A percentile compares a stretch with the other conserved stretches of the same genome.
These are phyloP conservation scores for Aegilops sharonensis DNA, from an alignment of 176 grass and related monocot genomes.

Conservation along the genomic window DNA sequence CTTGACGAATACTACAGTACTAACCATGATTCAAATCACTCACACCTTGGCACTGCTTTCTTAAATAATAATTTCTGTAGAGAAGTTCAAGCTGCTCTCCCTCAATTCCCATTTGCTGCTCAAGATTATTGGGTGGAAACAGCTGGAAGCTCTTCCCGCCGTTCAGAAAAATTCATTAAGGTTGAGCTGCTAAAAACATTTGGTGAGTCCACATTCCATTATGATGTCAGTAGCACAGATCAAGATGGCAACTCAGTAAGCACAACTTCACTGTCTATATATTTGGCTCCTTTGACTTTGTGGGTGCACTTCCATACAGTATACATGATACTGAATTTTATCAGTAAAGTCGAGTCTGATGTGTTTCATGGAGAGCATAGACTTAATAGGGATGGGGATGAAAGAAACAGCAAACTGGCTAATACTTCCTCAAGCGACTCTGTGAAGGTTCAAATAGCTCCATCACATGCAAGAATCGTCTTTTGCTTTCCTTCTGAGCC, in stretches of 20 bases:
- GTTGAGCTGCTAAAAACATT: constrained; percentile 81
- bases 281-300: constrained; percentile 67
- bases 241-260: constrained; percentile 55
- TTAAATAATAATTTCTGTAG: constrained; percentile 65
- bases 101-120: constrained; percentile 50
- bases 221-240: constrained; percentile 55
- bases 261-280: constrained; percentile 57
- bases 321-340: constrained; percentile 64
- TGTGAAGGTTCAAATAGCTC: constrained; percentile 58
- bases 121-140: constrained; percentile 34
- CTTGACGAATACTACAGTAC: constrained; percentile 69
- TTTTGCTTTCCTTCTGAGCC: constrained; percentile 76
- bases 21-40: constrained; percentile 32
- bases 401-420: constrained; percentile 34
- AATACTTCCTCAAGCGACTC: constrained; percentile 32
- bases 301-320: constrained; percentile 89
- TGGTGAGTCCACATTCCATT: constrained; percentile 59
- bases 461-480: constrained; percentile 61
- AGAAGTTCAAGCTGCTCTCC: constrained; percentile 75
- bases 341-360: constrained; percentile 53
- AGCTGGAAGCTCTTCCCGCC: constrained; percentile 28
- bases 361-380: constrained; percentile 25
- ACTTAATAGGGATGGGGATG: constrained; percentile 31
- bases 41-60: constrained; percentile 37
- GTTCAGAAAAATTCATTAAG: constrained; percentile 47